Base-by-base conservation (phyloP, 2,329 filamentous ascomycete species). In the Chaetomium globosum region DNA sequence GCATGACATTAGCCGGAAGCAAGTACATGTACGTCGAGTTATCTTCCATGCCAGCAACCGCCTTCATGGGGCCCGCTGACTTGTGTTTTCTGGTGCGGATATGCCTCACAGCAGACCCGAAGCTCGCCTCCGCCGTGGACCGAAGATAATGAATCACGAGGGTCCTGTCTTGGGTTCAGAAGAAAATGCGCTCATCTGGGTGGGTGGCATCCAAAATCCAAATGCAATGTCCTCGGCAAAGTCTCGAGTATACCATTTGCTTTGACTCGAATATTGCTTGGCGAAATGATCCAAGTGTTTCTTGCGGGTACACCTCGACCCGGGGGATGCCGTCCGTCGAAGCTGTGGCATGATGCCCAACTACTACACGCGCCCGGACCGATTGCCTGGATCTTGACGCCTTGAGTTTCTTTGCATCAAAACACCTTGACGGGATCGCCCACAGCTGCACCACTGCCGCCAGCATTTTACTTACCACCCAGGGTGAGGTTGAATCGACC, bases 41-140 rank as follows among this genome's bases (percentile, higher is more conserved):
- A 26, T 26, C 26, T 26, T 48, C 53, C 55, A 56, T 54, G n/a
- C 53, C 19, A n/a, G 30, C 39, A 12, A 13, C 21, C 4, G 21
- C 13, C 23, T 52, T 36, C 57, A 59, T 60, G 61, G 61, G 61
- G 67, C 64, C 62, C 61, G 31, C 33, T n/a, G 13, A 39, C 36
- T 59, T 10, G 19, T 52, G 43, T 13, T 69, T 63, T 67, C 33
- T 66, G 66, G 65, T 53, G 65, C 69, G 69, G 67, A 67, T 69
- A 67, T 66, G 66, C 67, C 33, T 66, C 61, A 48, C 46, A 3
- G n/a, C 46, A 48, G n/a, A 19, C 39, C 39, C 39, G 39, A 43
- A n/a, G 46, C 46, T 48, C 51, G 51, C 13, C 26, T 53, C 26
- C 26, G 26, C 31, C 51, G 26, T 30, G 51, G 26, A 31, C 51